A percentile compares a stretch with the other conserved stretches of the same genome.
Conservation (phyloP, 2,329 filamentous ascomycete genomes). For the Venturia asperata region DNA sequence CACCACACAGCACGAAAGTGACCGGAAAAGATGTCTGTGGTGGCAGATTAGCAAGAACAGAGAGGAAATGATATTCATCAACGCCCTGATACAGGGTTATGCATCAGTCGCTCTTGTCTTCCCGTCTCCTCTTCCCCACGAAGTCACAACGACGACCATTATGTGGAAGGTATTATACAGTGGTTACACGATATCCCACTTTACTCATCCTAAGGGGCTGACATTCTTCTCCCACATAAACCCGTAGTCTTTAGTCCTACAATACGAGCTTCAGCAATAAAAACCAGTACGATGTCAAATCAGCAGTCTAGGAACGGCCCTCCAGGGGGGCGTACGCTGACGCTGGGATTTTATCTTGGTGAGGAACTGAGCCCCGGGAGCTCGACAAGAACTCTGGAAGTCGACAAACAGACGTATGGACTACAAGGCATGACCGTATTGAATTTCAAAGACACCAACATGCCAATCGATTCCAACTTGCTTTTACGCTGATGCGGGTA, state of each 20-base stretch:
- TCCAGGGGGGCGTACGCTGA: not conserved
- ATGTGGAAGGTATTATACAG: not conserved
- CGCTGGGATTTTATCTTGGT: not conserved
- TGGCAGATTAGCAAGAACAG: too few species aligned
- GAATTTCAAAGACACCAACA: too few species aligned
- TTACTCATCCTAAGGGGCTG: not conserved
- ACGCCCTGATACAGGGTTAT: too few species aligned
- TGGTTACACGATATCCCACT: not conserved
- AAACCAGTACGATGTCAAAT: constrained; percentile 1
- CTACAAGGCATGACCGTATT: too few species aligned
- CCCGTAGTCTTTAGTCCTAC: not conserved
- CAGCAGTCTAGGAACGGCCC: not conserved
- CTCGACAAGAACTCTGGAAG: not conserved
- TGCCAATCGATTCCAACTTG: too few species aligned
- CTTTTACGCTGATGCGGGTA: too few species aligned
- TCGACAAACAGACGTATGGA: not conserved
- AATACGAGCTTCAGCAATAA: not conserved
- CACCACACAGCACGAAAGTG: too few species aligned
- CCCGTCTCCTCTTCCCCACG: too few species aligned
- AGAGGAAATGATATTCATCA: too few species aligned
- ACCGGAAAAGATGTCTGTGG: too few species aligned
- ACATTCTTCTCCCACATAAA: not conserved
- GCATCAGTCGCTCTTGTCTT: too few species aligned
- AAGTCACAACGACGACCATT: too few species aligned
- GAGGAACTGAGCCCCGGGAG: not conserved